Conservation (phyloP, 306 rosid genomes). For the Quercus aquifolioides region DNA sequence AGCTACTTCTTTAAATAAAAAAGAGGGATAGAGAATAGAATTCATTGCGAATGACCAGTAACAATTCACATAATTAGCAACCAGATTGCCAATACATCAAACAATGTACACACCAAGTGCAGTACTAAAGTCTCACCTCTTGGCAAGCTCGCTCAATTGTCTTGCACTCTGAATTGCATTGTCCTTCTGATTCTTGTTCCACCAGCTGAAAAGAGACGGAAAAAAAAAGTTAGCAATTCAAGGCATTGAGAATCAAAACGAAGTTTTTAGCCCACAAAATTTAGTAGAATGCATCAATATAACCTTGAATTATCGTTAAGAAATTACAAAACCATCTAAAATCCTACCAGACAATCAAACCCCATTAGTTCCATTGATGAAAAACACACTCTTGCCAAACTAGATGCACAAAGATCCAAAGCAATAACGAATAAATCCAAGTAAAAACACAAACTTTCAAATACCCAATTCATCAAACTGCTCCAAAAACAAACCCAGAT, state of each 20-base stretch:
- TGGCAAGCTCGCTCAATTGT: constrained; percentile 91
- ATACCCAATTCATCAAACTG: not conserved
- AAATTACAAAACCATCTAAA: not conserved
- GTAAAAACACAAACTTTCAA: not conserved
- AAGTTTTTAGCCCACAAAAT: not conserved
- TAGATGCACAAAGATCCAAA: not conserved
- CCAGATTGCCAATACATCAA: not conserved
- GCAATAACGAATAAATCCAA: constrained; percentile 1
- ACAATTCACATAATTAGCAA: not conserved
- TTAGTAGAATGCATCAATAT: not conserved
- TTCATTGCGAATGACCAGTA: not conserved
- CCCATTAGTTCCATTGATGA: not conserved
- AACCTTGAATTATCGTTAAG: not conserved
- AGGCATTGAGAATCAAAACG: not conserved
- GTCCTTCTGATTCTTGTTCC: constrained; percentile 93
- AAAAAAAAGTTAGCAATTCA: not conserved
- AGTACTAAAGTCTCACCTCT: constrained; percentile 46
- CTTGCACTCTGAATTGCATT: constrained; percentile 96
- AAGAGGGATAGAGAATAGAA: not conserved
- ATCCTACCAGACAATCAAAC: not conserved
- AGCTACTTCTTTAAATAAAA: not conserved
- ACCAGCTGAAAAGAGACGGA: constrained; percentile 52
- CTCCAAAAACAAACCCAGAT: not conserved
- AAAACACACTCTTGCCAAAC: not conserved
- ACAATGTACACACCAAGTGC: constrained; percentile 1